Percentiles rank a stretch among this genome's conserved stretches.
phyloP scores from a whole-genome alignment of 176 grass and related monocot species.

The Chrysopogon serrulatus region DNA sequence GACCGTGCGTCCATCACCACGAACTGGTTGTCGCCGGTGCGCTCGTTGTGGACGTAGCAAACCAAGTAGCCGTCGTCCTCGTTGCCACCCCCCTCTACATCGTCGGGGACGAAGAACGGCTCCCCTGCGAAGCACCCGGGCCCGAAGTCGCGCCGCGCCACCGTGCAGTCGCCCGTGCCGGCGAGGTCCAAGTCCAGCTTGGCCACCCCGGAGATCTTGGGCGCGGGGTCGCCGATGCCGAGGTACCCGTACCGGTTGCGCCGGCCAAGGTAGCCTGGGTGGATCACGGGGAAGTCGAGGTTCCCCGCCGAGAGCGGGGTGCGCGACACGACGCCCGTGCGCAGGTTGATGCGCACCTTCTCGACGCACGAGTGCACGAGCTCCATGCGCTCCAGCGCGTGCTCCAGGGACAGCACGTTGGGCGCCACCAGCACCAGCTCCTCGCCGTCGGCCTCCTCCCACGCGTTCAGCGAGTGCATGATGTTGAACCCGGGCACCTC shows the following conservation, averaged over 20 bases:
- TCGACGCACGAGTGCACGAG: conserved; percentile 68
- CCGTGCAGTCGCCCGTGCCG: conserved; percentile 63
- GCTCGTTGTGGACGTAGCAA: conserved; percentile 85
- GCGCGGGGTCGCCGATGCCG: conserved; percentile 62
- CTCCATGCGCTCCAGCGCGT: conserved; percentile 67
- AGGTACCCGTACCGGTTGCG: conserved; percentile 80
- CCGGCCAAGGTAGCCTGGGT: conserved; percentile 56
- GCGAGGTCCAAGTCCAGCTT: conserved; percentile 65
- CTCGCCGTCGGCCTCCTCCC: conserved; percentile 65
- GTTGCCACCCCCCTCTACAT: conserved; percentile 23
- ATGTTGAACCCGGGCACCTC: conserved; percentile 84
- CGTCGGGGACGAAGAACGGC: conserved; percentile 70
- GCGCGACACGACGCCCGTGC: conserved; percentile 51
- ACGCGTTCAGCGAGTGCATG: conserved; percentile 81
- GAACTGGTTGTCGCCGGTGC: conserved; percentile 49
- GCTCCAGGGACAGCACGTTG: conserved; percentile 84
- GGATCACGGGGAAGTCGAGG: conserved; percentile 77
- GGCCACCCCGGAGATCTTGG: conserved; percentile 65
- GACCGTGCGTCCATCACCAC: conserved; percentile 84
- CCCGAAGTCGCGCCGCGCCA: conserved; percentile 62
- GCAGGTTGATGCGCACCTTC: conserved; percentile 77
- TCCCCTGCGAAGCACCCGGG: conserved; percentile 63
- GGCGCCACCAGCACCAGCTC: conserved; percentile 72
- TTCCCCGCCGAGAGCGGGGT: conserved; percentile 68
- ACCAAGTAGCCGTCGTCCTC: conserved; percentile 89